Base-by-base conservation (phyloP, 2,329 filamentous ascomycete species). In the Phaeophleospora eucalypticola region DNA sequence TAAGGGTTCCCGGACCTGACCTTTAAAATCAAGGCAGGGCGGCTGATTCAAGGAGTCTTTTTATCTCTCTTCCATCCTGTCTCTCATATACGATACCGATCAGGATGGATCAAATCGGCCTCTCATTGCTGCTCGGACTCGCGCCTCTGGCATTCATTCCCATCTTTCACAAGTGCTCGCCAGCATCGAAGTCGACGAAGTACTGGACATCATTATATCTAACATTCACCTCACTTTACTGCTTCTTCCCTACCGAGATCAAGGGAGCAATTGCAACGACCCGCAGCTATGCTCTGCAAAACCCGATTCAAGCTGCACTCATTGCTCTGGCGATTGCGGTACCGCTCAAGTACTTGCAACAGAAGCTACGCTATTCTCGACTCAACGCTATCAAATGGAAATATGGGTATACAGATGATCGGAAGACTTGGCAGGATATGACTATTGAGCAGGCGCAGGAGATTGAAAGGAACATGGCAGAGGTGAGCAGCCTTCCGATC, bases 341-440 rank as follows among this genome's bases (percentile, higher is more conserved):
- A 12, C 38, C 45, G 2, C 33, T 47, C 18, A 47, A 47, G 17
- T 42, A 42, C 20, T 10, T 47, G 17, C 45, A 47, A 37, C 32
- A 35, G 10, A 46, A 49, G 24, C 38, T 46, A 2, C 42, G 42
- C 24, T 46, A 12, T 15, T 32, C 43, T 33, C 42, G 47, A 8
- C 36, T 46, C 37, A 42, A 49, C 35, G 42, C 43, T 33, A 35
- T 49, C 19, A 41, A 46, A 10, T 42, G 42, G 47, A 46, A 46
- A 24, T 37, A 45, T 38, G 47, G 47, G 20, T 45, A 33, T 20
- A 41, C n/a, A n/a, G n/a, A n/a, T n/a, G n/a, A n/a, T 41, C n/a
- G n/a, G n/a, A n/a, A n/a, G n/a, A n/a, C n/a, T n/a, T n/a, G n/a
- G n/a, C n/a, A n/a, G n/a, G n/a, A n/a, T n/a, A n/a, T n/a, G n/a